Evolutionary conservation across 371 early-diverging fungal genomes (phyloP).

Genomic region (Synchytrium microbalum): DNA sequence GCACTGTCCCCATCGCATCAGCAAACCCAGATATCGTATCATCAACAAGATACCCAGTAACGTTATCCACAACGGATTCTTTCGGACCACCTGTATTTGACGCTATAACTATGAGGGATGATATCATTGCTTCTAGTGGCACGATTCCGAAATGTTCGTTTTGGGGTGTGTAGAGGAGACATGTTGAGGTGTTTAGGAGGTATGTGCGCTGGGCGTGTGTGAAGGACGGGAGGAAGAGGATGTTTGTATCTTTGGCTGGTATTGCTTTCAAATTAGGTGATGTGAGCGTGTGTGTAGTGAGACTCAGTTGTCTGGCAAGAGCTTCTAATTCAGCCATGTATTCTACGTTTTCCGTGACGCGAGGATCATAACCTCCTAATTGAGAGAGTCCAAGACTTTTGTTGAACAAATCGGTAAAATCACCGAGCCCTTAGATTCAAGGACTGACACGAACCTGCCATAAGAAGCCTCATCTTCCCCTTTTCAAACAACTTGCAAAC

Average conservation of each 20-base stretch:
- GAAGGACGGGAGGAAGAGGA: conserved; percentile 84
- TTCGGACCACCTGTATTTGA: conserved; percentile 10
- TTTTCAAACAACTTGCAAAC: conserved; percentile 20
- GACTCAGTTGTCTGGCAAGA: conserved; percentile 39
- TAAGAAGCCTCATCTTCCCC: conserved; percentile 18
- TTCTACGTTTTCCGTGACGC: conserved; percentile 79
- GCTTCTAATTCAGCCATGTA: conserved; percentile 61
- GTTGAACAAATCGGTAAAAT: conserved; percentile 6
- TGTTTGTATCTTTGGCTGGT: conserved; percentile 19
- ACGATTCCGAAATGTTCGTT: conserved; percentile 95
- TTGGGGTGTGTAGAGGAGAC: conserved; percentile 83
- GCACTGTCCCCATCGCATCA: conserved; percentile 13
- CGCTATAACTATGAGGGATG: conserved; percentile 85
- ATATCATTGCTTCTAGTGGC: conserved; percentile 89
- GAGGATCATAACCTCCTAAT: conserved; percentile 76
- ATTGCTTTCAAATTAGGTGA: conserved; percentile 3
- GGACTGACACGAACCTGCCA: conserved; percentile 49
- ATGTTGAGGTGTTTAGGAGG: conserved; percentile 53
- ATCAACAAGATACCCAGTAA: conserved; percentile 68
- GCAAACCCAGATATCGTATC: conserved; percentile 43
- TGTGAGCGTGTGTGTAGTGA: conserved; percentile 18
- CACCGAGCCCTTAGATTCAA: conserved; percentile 75
- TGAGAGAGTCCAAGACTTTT: neutral
- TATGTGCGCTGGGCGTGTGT: conserved; percentile 68
- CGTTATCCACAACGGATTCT: conserved; percentile 55